These are phyloP conservation scores for Neurospora crassa DNA, from an alignment of 2,329 filamentous ascomycete species.

Conservation along the genomic window DNA sequence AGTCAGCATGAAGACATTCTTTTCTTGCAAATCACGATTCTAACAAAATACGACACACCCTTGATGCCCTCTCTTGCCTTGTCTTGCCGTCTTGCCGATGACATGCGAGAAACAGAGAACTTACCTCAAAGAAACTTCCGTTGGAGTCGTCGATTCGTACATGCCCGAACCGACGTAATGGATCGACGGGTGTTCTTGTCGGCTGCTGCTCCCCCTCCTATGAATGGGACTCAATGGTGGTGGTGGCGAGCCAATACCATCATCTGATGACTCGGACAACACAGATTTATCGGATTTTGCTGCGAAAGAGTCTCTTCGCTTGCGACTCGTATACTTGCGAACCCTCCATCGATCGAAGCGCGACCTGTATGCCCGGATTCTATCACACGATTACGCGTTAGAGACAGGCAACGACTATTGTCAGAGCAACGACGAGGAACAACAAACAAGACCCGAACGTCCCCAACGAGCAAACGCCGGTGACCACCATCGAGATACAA, in stretches of 20 bases:
- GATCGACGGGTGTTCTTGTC: neutral
- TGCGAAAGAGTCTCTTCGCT: slow-evolving; percentile 6
- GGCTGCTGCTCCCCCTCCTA: neutral
- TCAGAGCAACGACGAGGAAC: neutral
- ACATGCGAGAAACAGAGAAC: neutral
- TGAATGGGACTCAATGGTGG: slow-evolving; percentile 2
- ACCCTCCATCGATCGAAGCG: slow-evolving; percentile 36
- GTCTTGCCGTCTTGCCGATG: neutral
- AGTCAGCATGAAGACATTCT: neutral
- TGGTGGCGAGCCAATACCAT: neutral
- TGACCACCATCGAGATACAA: neutral
- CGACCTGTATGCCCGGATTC: slow-evolving; percentile 36
- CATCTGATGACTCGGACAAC: slow-evolving; percentile 3
- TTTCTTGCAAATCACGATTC: neutral
- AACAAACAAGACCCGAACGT: neutral
- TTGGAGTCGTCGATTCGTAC: neutral
- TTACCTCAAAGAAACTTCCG: neutral
- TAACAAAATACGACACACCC: neutral
- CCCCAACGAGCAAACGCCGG: neutral
- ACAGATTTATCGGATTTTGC: slow-evolving; percentile 1
- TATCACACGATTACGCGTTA: slow-evolving; percentile 4
- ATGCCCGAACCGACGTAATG: neutral
- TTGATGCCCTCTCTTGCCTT: neutral
- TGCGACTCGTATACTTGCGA: slow-evolving; percentile 35
- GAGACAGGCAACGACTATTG: neutral